A percentile compares a stretch with the other conserved stretches of the same genome.
phyloP scores from a whole-genome alignment of 257 asterid genomes.

The Ligustrum vulgare region DNA sequence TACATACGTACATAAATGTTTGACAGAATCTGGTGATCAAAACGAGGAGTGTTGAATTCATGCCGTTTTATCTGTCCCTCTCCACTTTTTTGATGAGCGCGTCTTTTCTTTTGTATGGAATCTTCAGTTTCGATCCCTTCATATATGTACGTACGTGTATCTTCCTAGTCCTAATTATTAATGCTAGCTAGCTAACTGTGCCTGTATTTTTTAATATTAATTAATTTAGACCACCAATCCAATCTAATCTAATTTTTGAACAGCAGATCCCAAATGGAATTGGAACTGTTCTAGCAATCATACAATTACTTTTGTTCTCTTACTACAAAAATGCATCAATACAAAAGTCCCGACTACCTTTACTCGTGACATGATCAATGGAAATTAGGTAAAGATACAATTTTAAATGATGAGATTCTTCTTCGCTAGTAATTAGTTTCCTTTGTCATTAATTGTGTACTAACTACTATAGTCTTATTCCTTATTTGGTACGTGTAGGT shows the following conservation, averaged over 20 bases:
- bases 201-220: too few relatives aligned
- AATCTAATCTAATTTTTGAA: conserved; percentile 5
- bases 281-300: conserved; percentile 49
- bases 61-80: conserved; percentile 67
- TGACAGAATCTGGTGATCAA: conserved; percentile 58
- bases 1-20: conserved; percentile 14
- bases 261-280: conserved; percentile 65
- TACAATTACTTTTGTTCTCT: conserved; percentile 45
- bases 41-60: conserved; percentile 63
- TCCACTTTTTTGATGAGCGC: conserved; percentile 62
- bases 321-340: conserved; percentile 44
- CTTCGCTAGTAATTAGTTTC: too few relatives aligned
- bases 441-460: too few relatives aligned
- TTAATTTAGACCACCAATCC: too few relatives aligned
- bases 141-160: conserved; percentile 55
- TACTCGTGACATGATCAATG: conserved; percentile 30
- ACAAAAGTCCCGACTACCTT: conserved; percentile 43
- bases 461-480: too few relatives aligned
- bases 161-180: too few relatives aligned
- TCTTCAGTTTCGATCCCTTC: conserved; percentile 61
- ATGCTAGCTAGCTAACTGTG: too few relatives aligned
- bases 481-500: too few relatives aligned
- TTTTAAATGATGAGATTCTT: too few relatives aligned
- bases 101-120: conserved; percentile 54
- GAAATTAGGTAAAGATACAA: conserved; percentile 24